Percentiles rank a stretch among this genome's conserved stretches.
phyloP scores from a whole-genome alignment of 805 yeast species.

The Kazachstania psychrophila region DNA sequence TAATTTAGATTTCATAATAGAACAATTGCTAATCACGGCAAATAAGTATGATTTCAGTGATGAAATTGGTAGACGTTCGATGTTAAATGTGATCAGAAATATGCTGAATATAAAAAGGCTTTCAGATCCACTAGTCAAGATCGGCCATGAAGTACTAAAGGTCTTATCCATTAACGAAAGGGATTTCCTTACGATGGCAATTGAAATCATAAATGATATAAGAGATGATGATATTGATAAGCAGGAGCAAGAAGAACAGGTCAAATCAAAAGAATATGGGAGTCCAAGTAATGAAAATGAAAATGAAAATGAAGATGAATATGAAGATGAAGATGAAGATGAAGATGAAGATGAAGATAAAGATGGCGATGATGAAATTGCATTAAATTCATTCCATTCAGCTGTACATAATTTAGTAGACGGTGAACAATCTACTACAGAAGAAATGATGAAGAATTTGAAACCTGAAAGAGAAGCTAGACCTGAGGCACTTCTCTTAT shows the following conservation, averaged over 20 bases:
- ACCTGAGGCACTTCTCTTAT: slow-evolving; percentile 44
- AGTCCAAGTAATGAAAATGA: slow-evolving; percentile 22
- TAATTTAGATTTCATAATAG: slow-evolving; percentile 63
- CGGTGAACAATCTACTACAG: slow-evolving; percentile 11
- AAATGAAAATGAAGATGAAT: slow-evolving; percentile 13
- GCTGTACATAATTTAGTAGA: slow-evolving; percentile 34
- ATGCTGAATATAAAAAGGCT: slow-evolving; percentile 51
- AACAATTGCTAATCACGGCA: slow-evolving; percentile 61
- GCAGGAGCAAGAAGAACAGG: slow-evolving; percentile 26
- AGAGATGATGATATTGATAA: slow-evolving; percentile 51
- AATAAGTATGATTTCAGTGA: slow-evolving; percentile 76
- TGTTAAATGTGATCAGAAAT: slow-evolving; percentile 51
- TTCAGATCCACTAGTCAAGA: slow-evolving; percentile 43
- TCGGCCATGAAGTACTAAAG: slow-evolving; percentile 55
- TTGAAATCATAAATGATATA: slow-evolving; percentile 80
- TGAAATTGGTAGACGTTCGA: slow-evolving; percentile 77
- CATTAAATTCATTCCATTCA: slow-evolving; percentile 39
- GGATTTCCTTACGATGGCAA: slow-evolving; percentile 74
- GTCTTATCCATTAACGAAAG: slow-evolving; percentile 68
- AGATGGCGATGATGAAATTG: slow-evolving; percentile 28
- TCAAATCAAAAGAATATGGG: slow-evolving; percentile 10
- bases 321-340: slow-evolving; percentile 8
- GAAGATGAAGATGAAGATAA: slow-evolving; percentile 18
- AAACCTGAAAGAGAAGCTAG: slow-evolving; percentile 30
- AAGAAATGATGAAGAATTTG: slow-evolving; percentile 10